A percentile compares a stretch with the other conserved stretches of the same genome.
These are phyloP conservation scores for Kentomonas sorsogonicus DNA, from an alignment of 208 protist species.

Conservation along the genomic window DNA sequence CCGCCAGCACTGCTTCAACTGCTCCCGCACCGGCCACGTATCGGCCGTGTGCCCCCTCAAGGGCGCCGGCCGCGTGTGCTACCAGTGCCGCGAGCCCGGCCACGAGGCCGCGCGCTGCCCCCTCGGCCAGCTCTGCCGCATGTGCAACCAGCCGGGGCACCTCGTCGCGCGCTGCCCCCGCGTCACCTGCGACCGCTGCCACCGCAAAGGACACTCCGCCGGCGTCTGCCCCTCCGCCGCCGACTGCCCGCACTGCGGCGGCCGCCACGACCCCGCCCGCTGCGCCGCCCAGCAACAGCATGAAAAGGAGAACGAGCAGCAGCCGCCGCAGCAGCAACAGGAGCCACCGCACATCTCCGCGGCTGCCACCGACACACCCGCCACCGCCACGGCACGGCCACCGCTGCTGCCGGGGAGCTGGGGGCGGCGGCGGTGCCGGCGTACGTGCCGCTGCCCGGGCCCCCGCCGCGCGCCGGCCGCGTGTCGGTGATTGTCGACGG, in stretches of 20 bases:
- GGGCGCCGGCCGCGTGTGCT: conserved; percentile 71
- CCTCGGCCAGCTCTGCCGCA: conserved; percentile 65
- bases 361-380: neutral
- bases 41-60: conserved; percentile 76
- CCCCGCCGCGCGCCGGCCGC: conserved; percentile 25
- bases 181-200: conserved; percentile 60
- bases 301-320: conserved; percentile 7
- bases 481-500: conserved; percentile 83
- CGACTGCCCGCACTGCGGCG: conserved; percentile 40
- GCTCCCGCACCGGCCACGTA: conserved; percentile 64
- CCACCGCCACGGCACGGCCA: neutral
- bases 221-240: conserved; percentile 52
- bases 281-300: conserved; percentile 22
- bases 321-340: neutral
- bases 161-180: conserved; percentile 69
- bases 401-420: neutral
- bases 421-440: conserved; percentile 19
- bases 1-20: conserved; percentile 84
- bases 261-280: conserved; percentile 24
- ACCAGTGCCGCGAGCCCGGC: conserved; percentile 84
- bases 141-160: conserved; percentile 77
- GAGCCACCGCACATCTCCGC: too few relatives aligned
- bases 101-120: conserved; percentile 80
- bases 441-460: conserved; percentile 32
- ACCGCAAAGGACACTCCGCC: conserved; percentile 74